phyloP scores from a whole-genome alignment of 164 flowering plant genomes.

The Liriodendron chinense region DNA sequence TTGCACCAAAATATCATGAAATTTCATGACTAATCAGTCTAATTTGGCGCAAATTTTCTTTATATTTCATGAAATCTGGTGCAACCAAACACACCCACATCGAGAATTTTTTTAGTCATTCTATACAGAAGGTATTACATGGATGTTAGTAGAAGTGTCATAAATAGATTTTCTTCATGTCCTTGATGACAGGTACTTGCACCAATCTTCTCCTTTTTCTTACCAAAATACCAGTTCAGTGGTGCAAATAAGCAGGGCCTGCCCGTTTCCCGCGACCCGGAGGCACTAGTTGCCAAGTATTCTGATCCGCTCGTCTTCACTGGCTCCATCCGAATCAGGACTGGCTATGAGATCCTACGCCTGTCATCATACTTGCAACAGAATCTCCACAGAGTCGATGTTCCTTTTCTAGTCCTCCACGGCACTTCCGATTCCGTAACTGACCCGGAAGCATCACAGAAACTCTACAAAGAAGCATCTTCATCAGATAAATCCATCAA shows the following conservation, averaged over 20 bases:
- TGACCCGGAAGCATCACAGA: constrained; percentile 67
- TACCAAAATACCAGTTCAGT: constrained; percentile 65
- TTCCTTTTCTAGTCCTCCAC: constrained; percentile 79
- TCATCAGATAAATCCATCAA: constrained; percentile 73
- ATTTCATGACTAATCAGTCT: too few relatives aligned
- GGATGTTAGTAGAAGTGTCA: too few relatives aligned
- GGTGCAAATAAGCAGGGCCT: constrained; percentile 61
- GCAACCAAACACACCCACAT: too few relatives aligned
- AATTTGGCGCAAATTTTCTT: too few relatives aligned
- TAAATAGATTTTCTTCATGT: too few relatives aligned
- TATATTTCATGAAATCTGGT: too few relatives aligned
- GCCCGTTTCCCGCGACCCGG: constrained; percentile 76
- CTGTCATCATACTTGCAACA: constrained; percentile 57
- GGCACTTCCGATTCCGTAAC: constrained; percentile 82
- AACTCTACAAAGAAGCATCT: constrained; percentile 66
- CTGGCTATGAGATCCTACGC: constrained; percentile 80
- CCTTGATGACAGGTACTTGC: constrained; percentile 58
- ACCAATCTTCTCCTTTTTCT: constrained; percentile 59
- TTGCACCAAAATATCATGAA: too few relatives aligned
- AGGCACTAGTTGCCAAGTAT: constrained; percentile 71
- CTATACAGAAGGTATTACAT: too few relatives aligned
- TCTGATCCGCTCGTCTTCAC: constrained; percentile 89
- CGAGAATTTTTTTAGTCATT: too few relatives aligned
- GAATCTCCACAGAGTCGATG: constrained; percentile 39
- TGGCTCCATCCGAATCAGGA: constrained; percentile 72